phyloP scores from a whole-genome alignment of 176 grass and related monocot species.

The sorghum (Sorghum bicolor) region DNA sequence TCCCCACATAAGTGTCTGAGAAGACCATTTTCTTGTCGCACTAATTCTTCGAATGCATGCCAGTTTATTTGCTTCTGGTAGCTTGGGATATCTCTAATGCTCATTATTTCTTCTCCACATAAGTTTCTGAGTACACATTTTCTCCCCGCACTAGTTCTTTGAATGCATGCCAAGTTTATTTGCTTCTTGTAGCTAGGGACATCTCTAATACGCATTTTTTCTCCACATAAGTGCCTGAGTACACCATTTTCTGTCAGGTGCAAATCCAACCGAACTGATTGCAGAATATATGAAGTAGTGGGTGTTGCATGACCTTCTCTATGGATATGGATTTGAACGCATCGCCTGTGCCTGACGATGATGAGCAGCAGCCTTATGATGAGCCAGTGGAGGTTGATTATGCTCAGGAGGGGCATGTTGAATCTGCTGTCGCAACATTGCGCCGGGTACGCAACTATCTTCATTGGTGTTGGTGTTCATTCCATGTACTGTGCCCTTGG shows the following conservation, averaged over 20 bases:
- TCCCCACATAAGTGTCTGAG: neutral
- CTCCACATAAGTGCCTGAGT: neutral
- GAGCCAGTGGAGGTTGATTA: conserved; percentile 50
- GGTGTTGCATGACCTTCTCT: conserved; percentile 47
- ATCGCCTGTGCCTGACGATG: conserved; percentile 90
- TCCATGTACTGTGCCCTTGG: neutral
- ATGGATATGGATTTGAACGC: conserved; percentile 98
- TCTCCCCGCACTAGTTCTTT: neutral
- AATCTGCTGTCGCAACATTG: conserved; percentile 71
- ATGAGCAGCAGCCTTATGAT: conserved; percentile 77
- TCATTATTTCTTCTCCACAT: too few species aligned
- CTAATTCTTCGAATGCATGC: too few species aligned
- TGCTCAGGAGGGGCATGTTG: conserved; percentile 69
- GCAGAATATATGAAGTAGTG: conserved; percentile 46
- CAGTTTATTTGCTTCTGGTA: too few species aligned
- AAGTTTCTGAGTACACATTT: too few species aligned
- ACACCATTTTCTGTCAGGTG: conserved; percentile 15
- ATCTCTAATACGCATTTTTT: neutral
- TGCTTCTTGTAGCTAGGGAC: neutral
- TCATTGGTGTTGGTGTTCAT: neutral
- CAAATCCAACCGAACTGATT: neutral
- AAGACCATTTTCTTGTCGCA: neutral
- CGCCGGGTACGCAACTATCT: conserved; percentile 48
- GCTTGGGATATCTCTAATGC: too few species aligned
- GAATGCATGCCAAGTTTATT: neutral